Evolutionary conservation across 169 alveolate species (phyloP), one percentile per base, ranked within the genome.

Genomic region (Plasmodium chabaudi): DNA sequence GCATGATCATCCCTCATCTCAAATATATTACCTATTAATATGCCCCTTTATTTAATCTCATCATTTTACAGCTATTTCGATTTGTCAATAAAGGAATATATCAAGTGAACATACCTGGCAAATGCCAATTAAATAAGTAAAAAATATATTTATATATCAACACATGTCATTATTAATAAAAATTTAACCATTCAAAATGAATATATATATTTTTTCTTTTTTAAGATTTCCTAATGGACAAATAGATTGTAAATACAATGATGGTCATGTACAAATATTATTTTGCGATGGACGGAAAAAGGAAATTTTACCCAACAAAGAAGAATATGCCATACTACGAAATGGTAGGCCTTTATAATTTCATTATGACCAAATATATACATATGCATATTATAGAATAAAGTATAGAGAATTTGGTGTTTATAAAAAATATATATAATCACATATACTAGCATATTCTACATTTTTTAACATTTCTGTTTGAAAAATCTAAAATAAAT

Each of bases 61-160:
- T 57, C 17, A 7, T 49, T n/a, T 19, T 61, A 46, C 46, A 86
- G 91, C 71, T 86, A 42, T 86, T 57, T 19, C 87, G 74, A 21
- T 86, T 86, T 69, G 91, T 71, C 9, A 86, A 47, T 49, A 86
- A 86, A 70, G 87, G 79, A 12, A 86, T 86, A 57, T 86, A 86
- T 64, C 91, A 86, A 70, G 91, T 86, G 64, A 71, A 86, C 73
- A 86, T 86, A 46, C 91, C 91, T 39, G 61, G 60, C 59, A 71
- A 70, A 15, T 86, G 91, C 25, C 91, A 86, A 51, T 53, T 86
- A 25, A 86, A 86, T 61, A 86, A 86, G 91, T 86, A 86, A 47
- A 44, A 23, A 51, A 7, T 21, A 60, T 34, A 34, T 34, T 34
- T 34, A 34, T 34, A 34, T 34, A 34, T 34, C 0, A 34, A 34